phyloP scores from a whole-genome alignment of 2,329 filamentous ascomycete genomes.

The Fusarium agapanthi region DNA sequence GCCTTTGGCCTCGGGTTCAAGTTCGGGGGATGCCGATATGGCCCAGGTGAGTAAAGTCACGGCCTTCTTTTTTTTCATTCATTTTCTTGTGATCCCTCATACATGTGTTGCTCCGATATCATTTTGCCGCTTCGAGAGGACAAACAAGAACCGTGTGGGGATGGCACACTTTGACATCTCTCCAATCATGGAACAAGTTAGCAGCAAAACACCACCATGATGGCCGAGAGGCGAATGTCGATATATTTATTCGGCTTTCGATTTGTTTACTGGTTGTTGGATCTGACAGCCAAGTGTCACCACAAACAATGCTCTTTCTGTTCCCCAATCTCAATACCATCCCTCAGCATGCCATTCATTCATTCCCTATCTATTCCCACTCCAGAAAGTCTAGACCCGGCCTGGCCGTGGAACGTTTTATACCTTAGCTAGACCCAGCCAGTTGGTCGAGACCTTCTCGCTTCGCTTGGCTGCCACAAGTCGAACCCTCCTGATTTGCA shows the following conservation, averaged over 20 bases:
- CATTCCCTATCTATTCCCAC: slow-evolving; percentile 29
- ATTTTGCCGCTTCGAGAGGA: background rate
- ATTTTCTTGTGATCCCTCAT: background rate
- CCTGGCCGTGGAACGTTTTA: slow-evolving; percentile 26
- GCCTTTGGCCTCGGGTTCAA: slow-evolving; percentile 12
- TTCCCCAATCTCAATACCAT: background rate
- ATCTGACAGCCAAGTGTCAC: background rate
- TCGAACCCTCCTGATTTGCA: slow-evolving; percentile 27
- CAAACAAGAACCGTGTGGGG: background rate
- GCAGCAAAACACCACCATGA: background rate
- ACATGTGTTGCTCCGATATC: background rate
- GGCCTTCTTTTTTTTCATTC: background rate
- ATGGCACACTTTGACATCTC: slow-evolving; percentile 5
- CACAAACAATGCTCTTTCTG: background rate
- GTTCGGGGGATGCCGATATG: slow-evolving; percentile 38
- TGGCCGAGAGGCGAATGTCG: background rate
- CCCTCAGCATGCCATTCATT: background rate
- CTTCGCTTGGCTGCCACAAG: slow-evolving; percentile 18
- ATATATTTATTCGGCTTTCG: background rate
- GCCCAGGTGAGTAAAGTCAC: slow-evolving; percentile 34
- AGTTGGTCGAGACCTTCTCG: slow-evolving; percentile 32
- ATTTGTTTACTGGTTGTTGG: background rate
- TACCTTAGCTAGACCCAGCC: slow-evolving; percentile 17
- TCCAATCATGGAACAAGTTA: background rate
- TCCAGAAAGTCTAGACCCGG: slow-evolving; percentile 21